Evolutionary conservation across 2,329 filamentous ascomycete species (phyloP).

Genomic region (Pestalotiopsis sp.): DNA sequence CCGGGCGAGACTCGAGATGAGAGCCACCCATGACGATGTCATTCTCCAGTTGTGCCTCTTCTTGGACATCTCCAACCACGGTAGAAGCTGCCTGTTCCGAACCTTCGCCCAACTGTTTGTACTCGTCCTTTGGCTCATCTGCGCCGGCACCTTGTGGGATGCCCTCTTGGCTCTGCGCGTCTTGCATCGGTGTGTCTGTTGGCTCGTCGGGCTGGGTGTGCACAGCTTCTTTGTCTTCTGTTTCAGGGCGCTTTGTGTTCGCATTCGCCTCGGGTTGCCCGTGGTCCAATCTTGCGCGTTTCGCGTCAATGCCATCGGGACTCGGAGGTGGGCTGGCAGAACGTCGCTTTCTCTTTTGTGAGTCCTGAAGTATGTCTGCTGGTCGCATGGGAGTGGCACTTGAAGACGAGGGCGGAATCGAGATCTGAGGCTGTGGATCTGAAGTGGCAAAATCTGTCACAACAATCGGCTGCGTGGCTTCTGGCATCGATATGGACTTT

Average conservation of each 20-base stretch:
- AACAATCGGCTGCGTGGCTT: constrained; percentile 1
- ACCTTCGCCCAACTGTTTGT: not conserved
- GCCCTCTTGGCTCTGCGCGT: not conserved
- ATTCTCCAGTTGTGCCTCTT: constrained; percentile 19
- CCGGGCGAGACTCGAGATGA: constrained; percentile 14
- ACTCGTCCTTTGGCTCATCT: not conserved
- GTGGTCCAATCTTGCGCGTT: constrained; percentile 13
- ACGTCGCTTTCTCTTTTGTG: constrained; percentile 13
- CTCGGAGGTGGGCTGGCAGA: constrained; percentile 9
- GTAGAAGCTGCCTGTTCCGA: not conserved
- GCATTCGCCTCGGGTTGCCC: not conserved
- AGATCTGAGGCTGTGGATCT: not conserved
- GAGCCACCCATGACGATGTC: constrained; percentile 20
- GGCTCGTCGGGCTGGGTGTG: not conserved
- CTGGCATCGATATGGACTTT: not conserved
- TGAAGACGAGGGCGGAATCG: not conserved
- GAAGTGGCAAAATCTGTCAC: constrained; percentile 7
- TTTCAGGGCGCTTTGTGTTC: not conserved
- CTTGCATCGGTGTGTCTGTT: not conserved
- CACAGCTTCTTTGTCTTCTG: constrained; percentile 13
- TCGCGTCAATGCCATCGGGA: constrained; percentile 5
- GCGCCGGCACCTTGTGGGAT: not conserved
- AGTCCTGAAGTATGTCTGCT: constrained; percentile 10
- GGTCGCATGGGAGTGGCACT: constrained; percentile 10
- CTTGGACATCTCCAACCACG: constrained; percentile 10